Evolutionary conservation across 495 filamentous ascomycete genomes (phyloP), one percentile per base, ranked within the genome.

Genomic region (Xylaria cubensis): DNA sequence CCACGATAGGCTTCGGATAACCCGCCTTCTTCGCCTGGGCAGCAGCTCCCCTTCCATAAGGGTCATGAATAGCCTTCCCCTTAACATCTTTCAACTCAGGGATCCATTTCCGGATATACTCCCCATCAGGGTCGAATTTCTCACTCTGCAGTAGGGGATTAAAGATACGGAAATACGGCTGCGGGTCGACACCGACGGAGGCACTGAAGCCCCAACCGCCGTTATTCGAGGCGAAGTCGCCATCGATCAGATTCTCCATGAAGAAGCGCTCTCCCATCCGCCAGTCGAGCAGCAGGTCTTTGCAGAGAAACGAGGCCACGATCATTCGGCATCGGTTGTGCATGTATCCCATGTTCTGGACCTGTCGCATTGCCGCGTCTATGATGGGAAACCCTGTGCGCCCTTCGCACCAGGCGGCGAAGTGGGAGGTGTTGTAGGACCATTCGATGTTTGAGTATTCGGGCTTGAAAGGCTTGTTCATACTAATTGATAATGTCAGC

Each of bases 381-480:
- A 97, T 91, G 75, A 97, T 91, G 0, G 95, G 94, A 77, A 86
- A 95, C 0, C 94, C 95, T 0, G 95, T 97, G 53, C 83, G 87
- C 32, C 95, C 95, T 19, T 88, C 80, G 66, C 88, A 89, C 95
- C 95, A 98, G 41, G 88, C 88, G 19, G 82, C 71, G 84, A 98
- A 97, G 55, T 86, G 83, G 3, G 86, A 84, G 4, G 80, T 56
- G 78, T 92, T 81, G 79, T 95, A 95, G 61, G 93, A 91, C 95
- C 93, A 97, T 48, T 88, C 79, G 72, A 97, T 92, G 74, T 94
- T 89, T 55, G 93, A 88, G 81, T 92, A 95, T 74, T 94, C 92
- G 44, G 91, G 90, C 75, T 97, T 97, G 86, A 95, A 97, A 15
- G 94, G 92, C 75, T 96, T 97, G 83, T 92, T 92, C 95, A 97